phyloP scores from a whole-genome alignment of 805 yeast genomes.

The Yarrowia divulgata region DNA sequence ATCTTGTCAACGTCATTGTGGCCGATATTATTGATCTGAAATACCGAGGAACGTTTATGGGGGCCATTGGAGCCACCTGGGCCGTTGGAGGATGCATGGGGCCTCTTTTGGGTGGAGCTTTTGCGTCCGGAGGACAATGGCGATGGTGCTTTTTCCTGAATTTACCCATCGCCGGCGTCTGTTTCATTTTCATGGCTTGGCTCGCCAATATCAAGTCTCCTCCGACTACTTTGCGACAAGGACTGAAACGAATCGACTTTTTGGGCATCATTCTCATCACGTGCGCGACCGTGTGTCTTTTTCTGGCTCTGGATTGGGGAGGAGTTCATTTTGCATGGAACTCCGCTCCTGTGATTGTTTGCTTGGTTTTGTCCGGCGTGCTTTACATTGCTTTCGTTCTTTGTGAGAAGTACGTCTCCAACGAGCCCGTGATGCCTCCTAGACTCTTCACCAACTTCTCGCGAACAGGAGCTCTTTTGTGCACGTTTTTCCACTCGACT shows the following conservation, averaged over 20 bases:
- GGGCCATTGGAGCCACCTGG: constrained; percentile 56
- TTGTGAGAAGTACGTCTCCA: constrained; percentile 53
- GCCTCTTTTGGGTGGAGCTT: constrained; percentile 63
- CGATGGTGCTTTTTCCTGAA: constrained; percentile 60
- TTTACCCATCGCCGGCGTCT: constrained; percentile 54
- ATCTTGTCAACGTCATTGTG: constrained; percentile 74
- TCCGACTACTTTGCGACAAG: constrained; percentile 53
- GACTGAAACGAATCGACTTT: constrained; percentile 60
- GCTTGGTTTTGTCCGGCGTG: constrained; percentile 56
- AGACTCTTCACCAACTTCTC: constrained; percentile 49
- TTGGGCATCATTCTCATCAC: constrained; percentile 58
- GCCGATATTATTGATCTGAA: constrained; percentile 80
- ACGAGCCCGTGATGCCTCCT: constrained; percentile 54
- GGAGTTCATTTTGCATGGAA: constrained; percentile 60
- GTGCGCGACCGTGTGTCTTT: constrained; percentile 53
- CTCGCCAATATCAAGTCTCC: constrained; percentile 52
- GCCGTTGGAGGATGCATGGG: constrained; percentile 57
- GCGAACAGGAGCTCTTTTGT: constrained; percentile 26
- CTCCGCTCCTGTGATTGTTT: constrained; percentile 58
- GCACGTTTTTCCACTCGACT: constrained; percentile 56
- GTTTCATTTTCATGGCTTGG: constrained; percentile 46
- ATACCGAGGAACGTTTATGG: constrained; percentile 81
- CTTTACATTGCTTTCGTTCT: constrained; percentile 56
- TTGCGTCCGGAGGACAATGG: constrained; percentile 59
- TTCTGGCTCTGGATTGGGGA: constrained; percentile 64